Percentiles rank a stretch among this genome's conserved stretches.
Conservation (phyloP, 768 basidiomycete genomes). For the Suillus fuscotomentosus region DNA sequence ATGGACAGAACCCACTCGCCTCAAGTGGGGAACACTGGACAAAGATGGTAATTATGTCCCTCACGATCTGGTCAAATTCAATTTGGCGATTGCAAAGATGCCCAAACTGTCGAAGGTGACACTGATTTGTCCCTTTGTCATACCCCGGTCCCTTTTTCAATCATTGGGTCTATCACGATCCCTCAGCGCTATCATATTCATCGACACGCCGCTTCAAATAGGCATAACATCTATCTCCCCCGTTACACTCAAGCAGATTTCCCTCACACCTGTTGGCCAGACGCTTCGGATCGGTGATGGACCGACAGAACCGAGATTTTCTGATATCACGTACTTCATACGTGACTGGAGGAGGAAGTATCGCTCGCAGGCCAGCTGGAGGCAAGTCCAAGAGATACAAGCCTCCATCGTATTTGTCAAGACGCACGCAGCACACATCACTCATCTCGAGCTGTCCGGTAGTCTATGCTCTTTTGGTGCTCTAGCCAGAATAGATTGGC, state of each 20-base stretch:
- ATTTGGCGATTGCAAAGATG: constrained; percentile 27
- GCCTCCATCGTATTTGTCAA: constrained; percentile 30
- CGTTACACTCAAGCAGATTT: constrained; percentile 22
- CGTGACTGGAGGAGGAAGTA: constrained; percentile 36
- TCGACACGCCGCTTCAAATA: constrained; percentile 36
- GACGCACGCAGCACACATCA: constrained; percentile 26
- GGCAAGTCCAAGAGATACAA: constrained; percentile 28
- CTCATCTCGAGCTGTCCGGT: constrained; percentile 32
- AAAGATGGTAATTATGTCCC: constrained; percentile 32
- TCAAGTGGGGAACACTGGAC: constrained; percentile 31
- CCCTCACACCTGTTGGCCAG: constrained; percentile 32
- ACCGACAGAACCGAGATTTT: constrained; percentile 29
- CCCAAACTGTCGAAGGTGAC: constrained; percentile 29
- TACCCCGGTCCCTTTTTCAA: constrained; percentile 28
- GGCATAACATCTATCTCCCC: constrained; percentile 31
- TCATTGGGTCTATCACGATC: constrained; percentile 26
- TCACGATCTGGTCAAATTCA: constrained; percentile 23
- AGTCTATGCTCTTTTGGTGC: constrained; percentile 25
- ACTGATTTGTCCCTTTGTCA: constrained; percentile 30
- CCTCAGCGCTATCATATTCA: constrained; percentile 25
- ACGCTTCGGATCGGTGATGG: constrained; percentile 34
- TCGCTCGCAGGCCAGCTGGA: constrained; percentile 29
- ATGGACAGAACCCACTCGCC: constrained; percentile 35
- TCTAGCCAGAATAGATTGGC: constrained; percentile 31
- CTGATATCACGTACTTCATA: constrained; percentile 33